These are phyloP conservation scores for Thermothelomyces thermophilus DNA, from an alignment of 2,329 filamentous ascomycete genomes.

Conservation along the genomic window DNA sequence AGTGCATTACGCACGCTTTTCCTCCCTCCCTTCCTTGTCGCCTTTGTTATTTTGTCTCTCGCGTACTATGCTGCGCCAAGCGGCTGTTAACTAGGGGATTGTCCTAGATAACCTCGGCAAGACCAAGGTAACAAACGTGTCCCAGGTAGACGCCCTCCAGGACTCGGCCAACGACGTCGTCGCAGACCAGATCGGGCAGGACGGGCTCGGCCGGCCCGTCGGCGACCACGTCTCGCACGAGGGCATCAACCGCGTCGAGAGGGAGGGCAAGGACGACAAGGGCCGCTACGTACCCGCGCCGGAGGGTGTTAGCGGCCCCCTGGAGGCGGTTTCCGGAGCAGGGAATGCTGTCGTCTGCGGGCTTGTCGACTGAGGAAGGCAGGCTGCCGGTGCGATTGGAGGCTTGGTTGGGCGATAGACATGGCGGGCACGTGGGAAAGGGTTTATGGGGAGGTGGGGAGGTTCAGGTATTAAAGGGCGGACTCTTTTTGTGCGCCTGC, in stretches of 20 bases:
- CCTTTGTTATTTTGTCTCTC: no score
- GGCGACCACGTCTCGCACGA: slow-evolving; percentile 58
- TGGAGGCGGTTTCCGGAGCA: slow-evolving; percentile 4
- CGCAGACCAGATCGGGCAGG: slow-evolving; percentile 59
- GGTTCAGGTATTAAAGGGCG: neutral
- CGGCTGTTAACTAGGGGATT: no score
- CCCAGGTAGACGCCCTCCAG: slow-evolving; percentile 62
- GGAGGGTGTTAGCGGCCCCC: neutral
- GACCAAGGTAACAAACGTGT: slow-evolving; percentile 61
- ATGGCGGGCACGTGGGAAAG: neutral
- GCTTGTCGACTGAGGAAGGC: neutral
- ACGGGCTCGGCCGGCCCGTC: slow-evolving; percentile 57
- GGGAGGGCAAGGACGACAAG: slow-evolving; percentile 55
- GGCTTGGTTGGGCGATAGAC: neutral
- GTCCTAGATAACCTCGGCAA: slow-evolving; percentile 59
- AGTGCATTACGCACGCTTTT: no score
- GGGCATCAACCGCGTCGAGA: slow-evolving; percentile 58
- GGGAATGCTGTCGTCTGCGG: neutral
- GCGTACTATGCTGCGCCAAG: no score
- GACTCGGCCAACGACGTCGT: slow-evolving; percentile 59
- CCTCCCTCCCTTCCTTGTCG: no score
- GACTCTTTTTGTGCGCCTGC: no score
- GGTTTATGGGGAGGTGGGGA: neutral
- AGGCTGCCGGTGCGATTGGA: neutral
- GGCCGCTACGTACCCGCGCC: slow-evolving; percentile 38